Conservation (phyloP, 2,329 filamentous ascomycete genomes). For the Colletotrichum sp. region DNA sequence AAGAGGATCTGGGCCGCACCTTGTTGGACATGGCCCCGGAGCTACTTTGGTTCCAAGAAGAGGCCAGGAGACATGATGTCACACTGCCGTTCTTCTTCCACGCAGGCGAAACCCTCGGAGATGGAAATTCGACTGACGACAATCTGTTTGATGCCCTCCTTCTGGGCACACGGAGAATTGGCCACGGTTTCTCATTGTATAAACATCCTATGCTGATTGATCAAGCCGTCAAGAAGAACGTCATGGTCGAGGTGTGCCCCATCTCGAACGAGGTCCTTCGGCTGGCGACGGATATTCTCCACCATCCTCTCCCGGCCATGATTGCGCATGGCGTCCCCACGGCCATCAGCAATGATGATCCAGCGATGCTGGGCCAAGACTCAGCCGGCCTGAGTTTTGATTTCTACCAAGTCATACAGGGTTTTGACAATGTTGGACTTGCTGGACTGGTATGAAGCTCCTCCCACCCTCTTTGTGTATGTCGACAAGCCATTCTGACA, state of each 20-base stretch:
- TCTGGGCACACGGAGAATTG: slow-evolving; percentile 86
- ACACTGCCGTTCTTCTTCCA: slow-evolving; percentile 96
- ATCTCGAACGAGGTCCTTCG: slow-evolving; percentile 74
- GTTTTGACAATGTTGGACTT: slow-evolving; percentile 78
- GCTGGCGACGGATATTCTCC: slow-evolving; percentile 26
- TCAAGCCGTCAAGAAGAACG: slow-evolving; percentile 86
- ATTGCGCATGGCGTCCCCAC: slow-evolving; percentile 85
- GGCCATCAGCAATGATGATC: slow-evolving; percentile 88
- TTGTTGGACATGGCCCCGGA: slow-evolving; percentile 25
- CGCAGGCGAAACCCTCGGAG: slow-evolving; percentile 84
- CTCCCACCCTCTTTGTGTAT: background rate
- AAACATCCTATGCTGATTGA: slow-evolving; percentile 85
- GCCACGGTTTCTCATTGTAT: slow-evolving; percentile 86
- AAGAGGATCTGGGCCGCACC: slow-evolving; percentile 81
- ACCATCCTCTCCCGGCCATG: slow-evolving; percentile 42
- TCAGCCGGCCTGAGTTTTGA: background rate
- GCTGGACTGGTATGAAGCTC: slow-evolving; percentile 72
- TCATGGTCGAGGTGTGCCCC: slow-evolving; percentile 88
- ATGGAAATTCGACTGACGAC: slow-evolving; percentile 73
- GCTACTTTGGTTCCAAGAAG: slow-evolving; percentile 91
- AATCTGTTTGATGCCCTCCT: slow-evolving; percentile 92
- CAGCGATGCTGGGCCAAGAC: slow-evolving; percentile 71
- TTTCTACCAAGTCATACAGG: slow-evolving; percentile 68
- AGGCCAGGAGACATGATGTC: slow-evolving; percentile 77
- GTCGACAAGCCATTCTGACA: background rate